Base-by-base conservation (phyloP, 257 asterid species). In the Forsythia viridissima region DNA sequence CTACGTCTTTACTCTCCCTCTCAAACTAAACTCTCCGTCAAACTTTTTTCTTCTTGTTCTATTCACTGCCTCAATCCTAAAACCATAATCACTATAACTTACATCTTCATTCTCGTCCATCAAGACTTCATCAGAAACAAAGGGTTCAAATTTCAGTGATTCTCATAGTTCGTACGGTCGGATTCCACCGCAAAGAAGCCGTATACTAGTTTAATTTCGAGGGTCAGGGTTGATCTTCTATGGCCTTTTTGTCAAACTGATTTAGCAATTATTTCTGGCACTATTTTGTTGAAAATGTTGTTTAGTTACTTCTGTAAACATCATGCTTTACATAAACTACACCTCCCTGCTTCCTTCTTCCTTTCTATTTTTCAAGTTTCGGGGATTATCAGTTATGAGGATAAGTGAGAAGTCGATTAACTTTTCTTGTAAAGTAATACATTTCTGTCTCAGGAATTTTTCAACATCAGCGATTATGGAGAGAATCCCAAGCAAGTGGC, bases 391-490 rank as follows among this genome's bases (percentile, higher is more conserved):
- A 18, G 30, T 73, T 16, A 46, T 63, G 66, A 2, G 57, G 69
- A 68, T 73, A 39, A 68, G 4, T 10, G 34, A 30, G 65, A 12
- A 18, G 24, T 70, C 71, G 24, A 36, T 43, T 59, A 74, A 72
- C 76, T 46, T 63, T 59, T 75, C 21, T 78, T 75, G 71, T 82
- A 51, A 39, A 69, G 42, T 37, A 69, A 69, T 41, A 39, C 21
- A 68, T 55, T 71, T 41, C 43, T 72, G 71, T 69, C 59, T 59
- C 90, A 94, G 98, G 89, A 90, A 89, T 82, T 82, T 92, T 82
- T 86, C 99, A 77, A 96, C 99, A 82, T 91, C 99, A 65, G 99
- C 99, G 71, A 91, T 96, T 61, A 96, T 96, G 98, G 97, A 96
- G 87, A 93, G 99, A 85, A 94, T 94, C 74, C 98, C 99, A 76